Evolutionary conservation across 2,329 filamentous ascomycete species (phyloP), one percentile per base, ranked within the genome.

Genomic region (Botrytis pseudocinerea): DNA sequence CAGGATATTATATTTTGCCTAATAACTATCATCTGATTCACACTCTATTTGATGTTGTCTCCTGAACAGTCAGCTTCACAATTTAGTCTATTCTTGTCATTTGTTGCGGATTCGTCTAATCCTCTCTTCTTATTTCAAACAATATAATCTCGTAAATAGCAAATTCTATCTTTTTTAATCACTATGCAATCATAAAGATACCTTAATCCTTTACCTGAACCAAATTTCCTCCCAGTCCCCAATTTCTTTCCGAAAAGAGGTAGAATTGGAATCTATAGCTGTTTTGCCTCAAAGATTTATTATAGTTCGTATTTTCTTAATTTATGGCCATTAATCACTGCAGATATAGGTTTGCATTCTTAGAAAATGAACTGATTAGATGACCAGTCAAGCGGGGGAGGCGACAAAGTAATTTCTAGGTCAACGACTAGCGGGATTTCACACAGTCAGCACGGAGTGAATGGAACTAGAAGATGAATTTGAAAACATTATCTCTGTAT

Each of bases 231-330:
- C 48, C n/a, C 12, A n/a, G 6, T n/a, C 1, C 6, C 1, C 12
- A n/a, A n/a, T n/a, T 2, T 54, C 0, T n/a, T 54, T 16, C 8
- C n/a, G 4, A n/a, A n/a, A n/a, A 16, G 25, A 54, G 48, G 12
- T 10, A 54, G 14, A 7, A 16, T n/a, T n/a, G 1, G 2, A 4
- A 54, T n/a, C 5, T 12, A 7, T 7, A 16, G 25, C 25, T 54
- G 12, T 2, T n/a, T 51, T n/a, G 14, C 12, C 25, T n/a, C 48
- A 7, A 16, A 7, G 2, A n/a, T n/a, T 25, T 1, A 54, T n/a
- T 3, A n/a, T 4, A 16, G 0, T 7, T 14, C 7, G 25, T n/a
- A n/a, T 54, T 1, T 0, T 16, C 12, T 2, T 5, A 54, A 5
- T 7, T 54, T 4, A 12, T n/a, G 25, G 12, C 5, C 25, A 54